These are phyloP conservation scores for Penicillium sp. DNA, from an alignment of 2,329 filamentous ascomycete genomes.

Conservation along the genomic window DNA sequence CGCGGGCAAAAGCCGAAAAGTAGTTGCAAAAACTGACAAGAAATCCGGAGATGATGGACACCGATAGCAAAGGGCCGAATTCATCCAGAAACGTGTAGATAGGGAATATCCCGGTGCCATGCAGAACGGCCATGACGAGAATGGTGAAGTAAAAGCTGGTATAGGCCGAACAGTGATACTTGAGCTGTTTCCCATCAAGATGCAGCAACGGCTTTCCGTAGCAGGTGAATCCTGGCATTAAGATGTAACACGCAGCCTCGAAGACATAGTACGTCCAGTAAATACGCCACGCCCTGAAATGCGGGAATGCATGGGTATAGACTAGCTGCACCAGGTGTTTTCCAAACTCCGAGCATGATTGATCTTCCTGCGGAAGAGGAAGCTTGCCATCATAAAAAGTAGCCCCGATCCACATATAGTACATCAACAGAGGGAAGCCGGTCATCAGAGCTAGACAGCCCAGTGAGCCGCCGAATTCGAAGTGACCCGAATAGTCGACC, in stretches of 20 bases:
- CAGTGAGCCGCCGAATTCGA: constrained; percentile 79
- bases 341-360: constrained; percentile 64
- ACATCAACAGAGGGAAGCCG: constrained; percentile 87
- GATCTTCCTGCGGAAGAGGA: constrained; percentile 58
- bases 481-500: constrained; percentile 21
- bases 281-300: constrained; percentile 73
- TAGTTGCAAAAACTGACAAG: constrained; percentile 76
- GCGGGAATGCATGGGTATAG: constrained; percentile 78
- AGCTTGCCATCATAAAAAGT: constrained; percentile 82
- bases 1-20: constrained; percentile 72
- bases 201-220: constrained; percentile 84
- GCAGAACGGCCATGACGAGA: constrained; percentile 59
- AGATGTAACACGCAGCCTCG: constrained; percentile 74
- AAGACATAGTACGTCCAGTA: constrained; percentile 91
- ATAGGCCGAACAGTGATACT: constrained; percentile 89
- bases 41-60: constrained; percentile 86
- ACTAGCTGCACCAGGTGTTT: constrained; percentile 63
- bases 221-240: constrained; percentile 77
- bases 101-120: constrained; percentile 75
- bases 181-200: constrained; percentile 71
- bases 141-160: constrained; percentile 82
- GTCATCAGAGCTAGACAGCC: constrained; percentile 79
- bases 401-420: constrained; percentile 97
- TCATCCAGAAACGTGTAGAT: constrained; percentile 88
- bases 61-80: constrained; percentile 86